Evolutionary conservation across 805 yeast genomes (phyloP).

Genomic region (Suhomyces sp.): DNA sequence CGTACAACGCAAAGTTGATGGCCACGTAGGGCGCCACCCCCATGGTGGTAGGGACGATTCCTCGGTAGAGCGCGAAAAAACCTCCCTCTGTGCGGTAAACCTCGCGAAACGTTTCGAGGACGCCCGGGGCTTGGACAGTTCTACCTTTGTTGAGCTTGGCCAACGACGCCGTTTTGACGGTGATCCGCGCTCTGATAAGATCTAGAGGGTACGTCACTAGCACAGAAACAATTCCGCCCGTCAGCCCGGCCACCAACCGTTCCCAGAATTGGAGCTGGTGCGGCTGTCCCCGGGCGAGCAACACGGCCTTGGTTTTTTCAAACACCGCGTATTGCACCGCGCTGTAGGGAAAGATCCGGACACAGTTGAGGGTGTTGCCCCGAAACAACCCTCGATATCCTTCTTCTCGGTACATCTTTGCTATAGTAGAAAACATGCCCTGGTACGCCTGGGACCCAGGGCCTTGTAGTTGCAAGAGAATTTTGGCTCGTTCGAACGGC

Average conservation of each 20-base stretch:
- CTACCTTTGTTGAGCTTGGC: constrained; percentile 47
- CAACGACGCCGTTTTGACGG: constrained; percentile 78
- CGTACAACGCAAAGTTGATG: constrained; percentile 86
- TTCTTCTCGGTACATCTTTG: constrained; percentile 81
- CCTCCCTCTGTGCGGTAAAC: constrained; percentile 85
- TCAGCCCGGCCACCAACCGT: constrained; percentile 71
- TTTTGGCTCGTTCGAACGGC: constrained; percentile 93
- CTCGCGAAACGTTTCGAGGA: constrained; percentile 50
- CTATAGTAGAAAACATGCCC: constrained; percentile 76
- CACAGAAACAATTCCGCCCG: constrained; percentile 80
- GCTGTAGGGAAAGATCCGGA: constrained; percentile 87
- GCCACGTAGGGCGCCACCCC: constrained; percentile 98
- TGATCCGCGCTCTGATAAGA: constrained; percentile 81
- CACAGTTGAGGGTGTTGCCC: constrained; percentile 88
- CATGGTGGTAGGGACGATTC: constrained; percentile 82
- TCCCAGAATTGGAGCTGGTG: constrained; percentile 48
- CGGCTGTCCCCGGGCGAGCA: constrained; percentile 26
- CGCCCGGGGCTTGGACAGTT: constrained; percentile 65
- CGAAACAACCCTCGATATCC: constrained; percentile 88
- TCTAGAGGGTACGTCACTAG: constrained; percentile 89
- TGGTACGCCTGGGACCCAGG: constrained; percentile 47
- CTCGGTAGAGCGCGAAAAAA: constrained; percentile 70
- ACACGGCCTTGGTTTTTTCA: constrained; percentile 52
- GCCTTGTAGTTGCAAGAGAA: constrained; percentile 85
- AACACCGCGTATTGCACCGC: constrained; percentile 92